Conservation (phyloP, 2,329 filamentous ascomycete genomes). For the Macroventuria anomochaeta region DNA sequence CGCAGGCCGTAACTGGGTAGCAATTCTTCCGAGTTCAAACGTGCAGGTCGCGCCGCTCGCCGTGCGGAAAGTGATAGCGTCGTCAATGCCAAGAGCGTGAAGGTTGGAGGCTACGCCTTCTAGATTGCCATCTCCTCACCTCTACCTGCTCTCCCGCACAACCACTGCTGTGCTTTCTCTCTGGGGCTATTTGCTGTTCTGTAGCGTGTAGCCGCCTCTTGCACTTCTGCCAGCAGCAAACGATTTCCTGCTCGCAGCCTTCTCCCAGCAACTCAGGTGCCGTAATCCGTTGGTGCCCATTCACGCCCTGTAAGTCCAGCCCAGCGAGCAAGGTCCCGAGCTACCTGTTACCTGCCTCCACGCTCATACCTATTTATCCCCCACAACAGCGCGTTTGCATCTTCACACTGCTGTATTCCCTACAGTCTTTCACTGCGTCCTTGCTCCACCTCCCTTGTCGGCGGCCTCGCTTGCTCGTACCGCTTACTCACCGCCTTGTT, state of each 20-base stretch:
- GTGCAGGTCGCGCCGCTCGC: slow-evolving; percentile 13
- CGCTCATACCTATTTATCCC: slow-evolving; percentile 25
- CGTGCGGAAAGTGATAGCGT: slow-evolving; percentile 12
- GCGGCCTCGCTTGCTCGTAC: slow-evolving; percentile 34
- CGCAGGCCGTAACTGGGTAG: slow-evolving; percentile 17
- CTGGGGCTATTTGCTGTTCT: slow-evolving; percentile 36
- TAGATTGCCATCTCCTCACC: slow-evolving; percentile 26
- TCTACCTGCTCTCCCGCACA: slow-evolving; percentile 33
- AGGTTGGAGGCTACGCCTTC: slow-evolving; percentile 14
- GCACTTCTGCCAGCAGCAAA: slow-evolving; percentile 25
- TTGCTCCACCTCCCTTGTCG: slow-evolving; percentile 23
- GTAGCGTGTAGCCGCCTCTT: slow-evolving; percentile 41
- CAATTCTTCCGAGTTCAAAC: slow-evolving; percentile 9
- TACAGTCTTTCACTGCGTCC: slow-evolving; percentile 19
- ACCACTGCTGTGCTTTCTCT: slow-evolving; percentile 33
- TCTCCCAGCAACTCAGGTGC: slow-evolving; percentile 24
- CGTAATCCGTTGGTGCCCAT: slow-evolving; percentile 47
- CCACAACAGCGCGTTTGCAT: slow-evolving; percentile 15
- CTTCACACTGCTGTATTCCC: neutral
- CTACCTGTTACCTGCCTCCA: slow-evolving; percentile 25
- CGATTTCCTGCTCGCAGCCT: slow-evolving; percentile 20
- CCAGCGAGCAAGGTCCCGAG: slow-evolving; percentile 38
- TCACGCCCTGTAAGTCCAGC: slow-evolving; percentile 46
- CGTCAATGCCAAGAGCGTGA: slow-evolving; percentile 1
- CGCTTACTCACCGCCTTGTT: slow-evolving; percentile 53